Conservation (phyloP, 2,329 filamentous ascomycete species). For the Colletotrichum tamarilloi region DNA sequence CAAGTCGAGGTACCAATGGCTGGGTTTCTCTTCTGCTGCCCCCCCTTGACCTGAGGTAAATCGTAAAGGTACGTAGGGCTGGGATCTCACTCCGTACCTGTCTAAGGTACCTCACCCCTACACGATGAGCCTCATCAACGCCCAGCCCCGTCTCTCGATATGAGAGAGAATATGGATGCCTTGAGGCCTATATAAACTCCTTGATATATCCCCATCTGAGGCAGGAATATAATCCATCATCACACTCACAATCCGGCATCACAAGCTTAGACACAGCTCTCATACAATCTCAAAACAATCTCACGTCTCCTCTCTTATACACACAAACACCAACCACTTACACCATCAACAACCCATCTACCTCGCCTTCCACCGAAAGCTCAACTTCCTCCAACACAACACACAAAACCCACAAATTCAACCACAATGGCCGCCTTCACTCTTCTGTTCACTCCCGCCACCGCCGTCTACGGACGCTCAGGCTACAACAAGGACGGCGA, state of each 20-base stretch:
- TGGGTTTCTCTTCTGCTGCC: background rate
- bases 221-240: conserved; percentile 9
- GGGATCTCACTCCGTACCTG: conserved; percentile 20
- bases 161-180: conserved; percentile 1
- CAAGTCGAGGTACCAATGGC: background rate
- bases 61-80: background rate
- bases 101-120: background rate
- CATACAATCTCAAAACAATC: background rate
- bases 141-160: background rate
- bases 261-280: conserved; percentile 11
- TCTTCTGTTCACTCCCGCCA: conserved; percentile 44
- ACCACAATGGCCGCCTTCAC: conserved; percentile 51
- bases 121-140: conserved; percentile 24
- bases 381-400: conserved; percentile 6
- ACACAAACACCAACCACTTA: conserved; percentile 36
- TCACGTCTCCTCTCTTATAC: conserved; percentile 32
- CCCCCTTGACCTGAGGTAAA: conserved; percentile 2
- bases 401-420: conserved; percentile 6
- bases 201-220: conserved; percentile 12
- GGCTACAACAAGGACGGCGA: conserved; percentile 55
- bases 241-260: conserved; percentile 23
- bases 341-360: conserved; percentile 39
- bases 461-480: conserved; percentile 53
- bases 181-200: conserved; percentile 30
- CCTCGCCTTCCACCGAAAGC: background rate